Evolutionary conservation across 2,329 filamentous ascomycete species (phyloP).

Genomic region (Zelopaecilomyces penicillatus): DNA sequence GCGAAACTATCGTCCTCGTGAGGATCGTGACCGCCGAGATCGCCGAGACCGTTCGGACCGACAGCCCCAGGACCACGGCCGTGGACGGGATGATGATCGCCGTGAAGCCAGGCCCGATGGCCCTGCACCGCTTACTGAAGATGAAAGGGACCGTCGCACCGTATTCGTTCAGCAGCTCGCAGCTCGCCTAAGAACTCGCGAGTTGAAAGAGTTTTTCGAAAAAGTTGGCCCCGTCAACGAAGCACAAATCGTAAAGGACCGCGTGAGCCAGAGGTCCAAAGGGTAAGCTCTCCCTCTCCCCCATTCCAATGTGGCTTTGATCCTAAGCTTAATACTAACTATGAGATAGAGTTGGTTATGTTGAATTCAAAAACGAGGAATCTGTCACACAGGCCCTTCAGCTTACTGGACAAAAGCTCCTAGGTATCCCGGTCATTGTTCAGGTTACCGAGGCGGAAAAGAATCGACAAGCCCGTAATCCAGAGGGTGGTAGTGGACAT

Average conservation of each 20-base stretch:
- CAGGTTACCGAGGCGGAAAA: conserved; percentile 99
- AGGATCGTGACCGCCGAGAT: conserved; percentile 42
- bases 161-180: conserved; percentile 98
- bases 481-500: conserved; percentile 59
- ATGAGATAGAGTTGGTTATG: conserved; percentile 77
- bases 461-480: conserved; percentile 87
- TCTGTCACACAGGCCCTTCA: conserved; percentile 89
- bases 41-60: conserved; percentile 47
- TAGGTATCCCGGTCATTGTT: conserved; percentile 97
- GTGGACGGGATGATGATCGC: conserved; percentile 44
- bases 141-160: conserved; percentile 92
- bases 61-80: conserved; percentile 42
- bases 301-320: neutral
- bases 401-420: conserved; percentile 95
- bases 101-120: conserved; percentile 37
- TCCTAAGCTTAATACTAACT: conserved; percentile 26
- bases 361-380: conserved; percentile 96
- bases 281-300: conserved; percentile 54
- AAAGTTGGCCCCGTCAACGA: conserved; percentile 92
- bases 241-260: conserved; percentile 96
- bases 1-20: conserved; percentile 48
- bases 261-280: conserved; percentile 93
- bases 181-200: conserved; percentile 81
- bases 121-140: conserved; percentile 75
- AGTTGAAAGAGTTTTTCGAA: conserved; percentile 91